A percentile compares a stretch with the other conserved stretches of the same genome.
Evolutionary conservation across 441 rosid genomes (phyloP).

Genomic region (Rhodomyrtus psidioides): DNA sequence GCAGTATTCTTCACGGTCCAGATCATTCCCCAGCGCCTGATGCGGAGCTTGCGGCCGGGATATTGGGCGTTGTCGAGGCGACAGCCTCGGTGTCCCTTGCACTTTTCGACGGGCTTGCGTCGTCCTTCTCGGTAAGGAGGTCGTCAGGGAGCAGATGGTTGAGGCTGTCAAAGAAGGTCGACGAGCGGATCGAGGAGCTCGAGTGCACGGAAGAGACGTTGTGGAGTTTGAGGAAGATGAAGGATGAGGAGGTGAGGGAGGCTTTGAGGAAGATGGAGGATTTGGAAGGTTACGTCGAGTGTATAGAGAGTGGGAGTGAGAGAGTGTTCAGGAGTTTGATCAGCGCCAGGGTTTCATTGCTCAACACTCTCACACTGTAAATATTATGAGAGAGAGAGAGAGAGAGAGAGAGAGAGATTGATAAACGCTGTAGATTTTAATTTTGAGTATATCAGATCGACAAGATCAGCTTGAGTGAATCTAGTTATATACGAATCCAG

Average conservation of each 20-base stretch:
- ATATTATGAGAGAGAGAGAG: too few species aligned
- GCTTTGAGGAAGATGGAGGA: constrained; percentile 45
- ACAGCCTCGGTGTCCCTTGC: constrained; percentile 49
- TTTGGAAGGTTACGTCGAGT: constrained; percentile 38
- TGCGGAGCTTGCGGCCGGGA: constrained; percentile 33
- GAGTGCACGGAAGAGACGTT: constrained; percentile 32
- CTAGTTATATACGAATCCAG: background rate
- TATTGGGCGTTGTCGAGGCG: constrained; percentile 36
- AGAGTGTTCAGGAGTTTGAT: constrained; percentile 49
- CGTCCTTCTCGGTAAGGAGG: constrained; percentile 20
- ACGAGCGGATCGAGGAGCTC: constrained; percentile 48
- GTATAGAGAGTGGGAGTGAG: constrained; percentile 31
- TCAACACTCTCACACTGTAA: constrained; percentile 35
- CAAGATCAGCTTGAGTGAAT: background rate
- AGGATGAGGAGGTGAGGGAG: constrained; percentile 47
- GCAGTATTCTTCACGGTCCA: constrained; percentile 1
- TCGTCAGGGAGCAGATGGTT: constrained; percentile 25
- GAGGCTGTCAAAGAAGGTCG: constrained; percentile 12
- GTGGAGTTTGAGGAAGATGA: constrained; percentile 43
- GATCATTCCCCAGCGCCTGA: constrained; percentile 14
- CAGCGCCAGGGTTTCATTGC: constrained; percentile 45
- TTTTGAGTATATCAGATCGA: background rate
- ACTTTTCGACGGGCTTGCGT: constrained; percentile 42
- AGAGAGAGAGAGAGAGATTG: too few species aligned
- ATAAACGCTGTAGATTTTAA: background rate